Evolutionary conservation across 1,284 basidiomycete species (phyloP), one percentile per base, ranked within the genome.

Genomic region (Tilletia horrida): DNA sequence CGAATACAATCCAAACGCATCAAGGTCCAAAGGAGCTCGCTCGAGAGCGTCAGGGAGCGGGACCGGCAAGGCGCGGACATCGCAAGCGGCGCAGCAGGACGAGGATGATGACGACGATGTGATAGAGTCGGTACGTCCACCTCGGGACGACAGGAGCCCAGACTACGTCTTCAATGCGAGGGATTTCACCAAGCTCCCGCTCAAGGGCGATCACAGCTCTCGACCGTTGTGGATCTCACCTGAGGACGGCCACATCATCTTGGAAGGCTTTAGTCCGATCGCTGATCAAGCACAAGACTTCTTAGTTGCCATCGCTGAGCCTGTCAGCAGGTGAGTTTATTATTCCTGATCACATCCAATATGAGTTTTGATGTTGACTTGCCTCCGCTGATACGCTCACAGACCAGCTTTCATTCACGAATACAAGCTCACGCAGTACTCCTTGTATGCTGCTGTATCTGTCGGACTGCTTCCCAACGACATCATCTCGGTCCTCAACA

Each of bases 271-370:
- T 71, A 81, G 78, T 65, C 91, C 95, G 1, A 93, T 98, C 69
- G 95, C 96, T 31, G 92, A 95, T 77, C 93, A 97, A 83, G 96
- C 96, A 2, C 95, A 98, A 83, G 96, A 99, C 82, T 98, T 99
- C 78, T 86, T 98, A 48, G 92, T 96, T 66, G 95, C 96, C 62
- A 97, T 99, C 65, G 93, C 93, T 76, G 96, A 99, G 84, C 96
- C 96, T 73, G 93, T 98, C 80, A 97, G 94, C 85, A 90, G 96
- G 92, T 93, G 83, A 83, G 90, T 83, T 71, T 1, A 21, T 66
- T 35, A 64, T 69, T 59, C 62, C 42, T 45, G 18, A 48, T 48
- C 45, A 48, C 6, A 6, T 42, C n/a, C n/a, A n/a, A n/a, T n/a
- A n/a, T n/a, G n/a, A n/a, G n/a, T n/a, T n/a, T n/a, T n/a, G n/a